Evolutionary conservation across 768 basidiomycete genomes (phyloP).

Genomic region (Grammothele lineata): DNA sequence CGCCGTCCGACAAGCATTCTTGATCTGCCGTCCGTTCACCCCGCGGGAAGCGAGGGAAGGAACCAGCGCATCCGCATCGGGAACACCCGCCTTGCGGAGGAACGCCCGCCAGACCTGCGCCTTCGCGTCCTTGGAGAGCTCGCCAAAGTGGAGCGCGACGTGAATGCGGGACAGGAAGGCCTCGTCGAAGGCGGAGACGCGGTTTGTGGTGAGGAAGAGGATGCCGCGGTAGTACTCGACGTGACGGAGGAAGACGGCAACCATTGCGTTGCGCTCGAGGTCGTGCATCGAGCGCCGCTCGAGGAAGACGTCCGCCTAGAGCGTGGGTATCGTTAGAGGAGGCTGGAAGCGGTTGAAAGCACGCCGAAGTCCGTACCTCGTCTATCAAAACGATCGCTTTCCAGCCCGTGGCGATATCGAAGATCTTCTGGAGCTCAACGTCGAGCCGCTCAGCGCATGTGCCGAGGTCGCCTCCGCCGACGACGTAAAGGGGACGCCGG

Average conservation of each 20-base stretch:
- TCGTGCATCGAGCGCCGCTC: conserved; percentile 63
- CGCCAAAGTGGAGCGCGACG: conserved; percentile 36
- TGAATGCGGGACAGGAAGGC: conserved; percentile 67
- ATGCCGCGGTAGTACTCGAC: conserved; percentile 29
- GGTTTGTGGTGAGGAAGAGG: conserved; percentile 37
- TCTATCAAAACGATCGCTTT: conserved; percentile 31
- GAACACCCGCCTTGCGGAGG: conserved; percentile 19
- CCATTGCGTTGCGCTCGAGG: conserved; percentile 63
- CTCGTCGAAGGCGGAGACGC: conserved; percentile 54
- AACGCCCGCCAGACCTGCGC: conserved; percentile 24
- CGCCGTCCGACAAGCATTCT: conserved; percentile 63
- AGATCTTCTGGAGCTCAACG: conserved; percentile 21
- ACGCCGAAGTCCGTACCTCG: no score
- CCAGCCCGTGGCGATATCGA: conserved; percentile 31
- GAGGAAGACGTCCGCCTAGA: conserved; percentile 60
- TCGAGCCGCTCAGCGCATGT: conserved; percentile 26
- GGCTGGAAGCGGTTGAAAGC: neutral
- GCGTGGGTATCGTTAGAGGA: neutral
- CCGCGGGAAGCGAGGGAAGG: conserved; percentile 41
- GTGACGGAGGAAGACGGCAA: conserved; percentile 46
- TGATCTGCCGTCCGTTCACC: conserved; percentile 66
- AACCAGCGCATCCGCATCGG: conserved; percentile 32
- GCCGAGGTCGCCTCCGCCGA: conserved; percentile 31
- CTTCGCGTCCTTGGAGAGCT: conserved; percentile 21
- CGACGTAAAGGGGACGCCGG: conserved; percentile 22